Evolutionary conservation across 768 basidiomycete genomes (phyloP), one percentile per base, ranked within the genome.

Genomic region (Tulasnella sp.): DNA sequence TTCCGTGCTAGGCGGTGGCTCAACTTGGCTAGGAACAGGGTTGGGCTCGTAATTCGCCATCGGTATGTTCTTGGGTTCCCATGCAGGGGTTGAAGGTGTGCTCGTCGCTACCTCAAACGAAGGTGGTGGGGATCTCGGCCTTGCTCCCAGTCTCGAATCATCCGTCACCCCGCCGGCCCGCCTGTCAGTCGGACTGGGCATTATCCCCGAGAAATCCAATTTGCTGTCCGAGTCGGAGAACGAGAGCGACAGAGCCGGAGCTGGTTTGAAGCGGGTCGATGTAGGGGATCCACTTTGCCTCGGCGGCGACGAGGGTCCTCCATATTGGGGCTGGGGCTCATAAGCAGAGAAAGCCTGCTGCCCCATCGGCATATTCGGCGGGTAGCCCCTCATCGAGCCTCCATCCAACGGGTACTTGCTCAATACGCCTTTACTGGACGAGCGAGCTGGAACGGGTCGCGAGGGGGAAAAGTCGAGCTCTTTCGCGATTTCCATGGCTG

Each of bases 401-500:
- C 62, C 62, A 36, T 68, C 62, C 62, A 68, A 3, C 4, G 62
- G 62, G 27, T 31, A 68, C 12, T 68, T 68, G 62, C 62, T 68
- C 62, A 68, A 36, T 36, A 68, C 62, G 62, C 62, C 62, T 68
- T 68, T 68, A 36, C 62, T 68, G 1, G 62, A 68, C 27, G 62
- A 68, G 31, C 62, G 62, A 68, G 62, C 9, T 16, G 62, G 62
- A 12, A 68, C n/a, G 14, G 62, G 62, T 27, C 62, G n/a, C 9
- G 62, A 68, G 3, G 62, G 62, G 12, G 62, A 68, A 36, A 68
- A 14, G 73, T 81, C 78, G 9, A 81, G 44, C 48, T 81, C 80
- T 36, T 71, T n/a, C 16, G 36, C 79, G 12, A 79, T 71, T 36
- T 81, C 80, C 7, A 80, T 58, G 24, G 80, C 77, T 5, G 80